Evolutionary conservation across 2,329 filamentous ascomycete species (phyloP), one percentile per base, ranked within the genome.

Genomic region (Neoscytalidium dimidiatum): DNA sequence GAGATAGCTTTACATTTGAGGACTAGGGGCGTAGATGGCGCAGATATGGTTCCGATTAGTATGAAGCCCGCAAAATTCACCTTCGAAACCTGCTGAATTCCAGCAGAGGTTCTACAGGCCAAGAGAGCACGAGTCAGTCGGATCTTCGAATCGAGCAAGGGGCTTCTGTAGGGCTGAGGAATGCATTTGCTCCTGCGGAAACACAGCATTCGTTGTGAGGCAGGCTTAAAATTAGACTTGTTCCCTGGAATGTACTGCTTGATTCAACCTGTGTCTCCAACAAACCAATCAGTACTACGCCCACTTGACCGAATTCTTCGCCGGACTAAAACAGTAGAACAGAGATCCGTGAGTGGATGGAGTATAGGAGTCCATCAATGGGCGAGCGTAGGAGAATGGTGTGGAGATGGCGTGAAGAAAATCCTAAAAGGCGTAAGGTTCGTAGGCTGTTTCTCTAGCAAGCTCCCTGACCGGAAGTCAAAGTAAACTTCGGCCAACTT

Each of bases 401-500:
- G n/a, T n/a, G n/a, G n/a, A n/a, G n/a, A n/a, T n/a, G n/a, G n/a
- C n/a, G n/a, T n/a, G n/a, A n/a, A n/a, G n/a, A n/a, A n/a, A n/a
- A n/a, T n/a, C n/a, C n/a, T n/a, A n/a, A n/a, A n/a, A n/a, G n/a
- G n/a, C n/a, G n/a, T n/a, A n/a, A n/a, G n/a, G n/a, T n/a, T n/a
- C n/a, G n/a, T n/a, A n/a, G n/a, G n/a, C n/a, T n/a, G n/a, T 11
- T 46, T 19, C 43, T 9, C 9, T 21, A 17, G 7, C 14, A 17
- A 29, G 19, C n/a, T n/a, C 48, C 41, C 8, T 43, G 8, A 28
- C 56, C n/a, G 38, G 38, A 2, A 21, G 35, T 41, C 23, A 28
- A 57, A 60, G 19, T 38, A 33, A 21, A 58, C 21, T 44, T n/a
- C 56, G 26, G n/a, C 26, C 56, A 60, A 60, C 56, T 60, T 60